These are phyloP conservation scores for Pythium coloratum DNA, from an alignment of 352 stramenopile species.

Conservation along the genomic window DNA sequence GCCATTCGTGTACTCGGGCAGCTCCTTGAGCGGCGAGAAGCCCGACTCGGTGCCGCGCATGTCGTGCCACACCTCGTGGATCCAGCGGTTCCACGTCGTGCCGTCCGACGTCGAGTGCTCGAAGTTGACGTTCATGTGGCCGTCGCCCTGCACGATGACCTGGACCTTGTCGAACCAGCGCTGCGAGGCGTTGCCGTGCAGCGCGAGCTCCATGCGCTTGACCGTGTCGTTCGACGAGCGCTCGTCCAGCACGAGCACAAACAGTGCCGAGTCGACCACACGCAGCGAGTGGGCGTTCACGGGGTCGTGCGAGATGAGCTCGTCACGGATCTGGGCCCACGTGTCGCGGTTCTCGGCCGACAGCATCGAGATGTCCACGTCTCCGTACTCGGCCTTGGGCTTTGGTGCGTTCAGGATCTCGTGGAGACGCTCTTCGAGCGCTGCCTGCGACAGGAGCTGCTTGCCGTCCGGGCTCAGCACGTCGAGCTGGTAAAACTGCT, in stretches of 20 bases:
- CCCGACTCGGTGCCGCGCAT: slow-evolving; percentile 80
- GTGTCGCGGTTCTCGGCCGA: slow-evolving; percentile 84
- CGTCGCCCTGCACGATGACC: slow-evolving; percentile 83
- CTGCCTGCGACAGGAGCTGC: slow-evolving; percentile 70
- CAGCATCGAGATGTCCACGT: slow-evolving; percentile 74
- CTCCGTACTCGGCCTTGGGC: slow-evolving; percentile 33
- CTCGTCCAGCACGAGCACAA: slow-evolving; percentile 88
- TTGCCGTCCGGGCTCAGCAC: slow-evolving; percentile 83
- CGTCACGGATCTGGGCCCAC: slow-evolving; percentile 78
- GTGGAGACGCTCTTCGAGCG: slow-evolving; percentile 65
- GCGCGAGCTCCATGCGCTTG: slow-evolving; percentile 77
- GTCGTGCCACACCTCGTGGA: slow-evolving; percentile 91
- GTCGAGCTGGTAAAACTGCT: slow-evolving; percentile 84
- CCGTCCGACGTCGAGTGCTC: slow-evolving; percentile 94
- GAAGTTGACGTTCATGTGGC: slow-evolving; percentile 92
- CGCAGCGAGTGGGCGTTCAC: slow-evolving; percentile 72
- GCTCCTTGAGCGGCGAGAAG: slow-evolving; percentile 61
- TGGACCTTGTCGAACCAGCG: slow-evolving; percentile 95
- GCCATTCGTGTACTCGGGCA: slow-evolving; percentile 52
- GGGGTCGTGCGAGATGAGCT: slow-evolving; percentile 64
- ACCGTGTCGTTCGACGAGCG: slow-evolving; percentile 59
- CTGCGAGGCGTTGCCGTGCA: slow-evolving; percentile 80
- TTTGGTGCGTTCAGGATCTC: slow-evolving; percentile 59
- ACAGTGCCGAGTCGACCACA: slow-evolving; percentile 89
- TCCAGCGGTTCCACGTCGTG: slow-evolving; percentile 91